Conservation (phyloP, 2,329 filamentous ascomycete species). For the Monilinia vaccinii-corymbosi region DNA sequence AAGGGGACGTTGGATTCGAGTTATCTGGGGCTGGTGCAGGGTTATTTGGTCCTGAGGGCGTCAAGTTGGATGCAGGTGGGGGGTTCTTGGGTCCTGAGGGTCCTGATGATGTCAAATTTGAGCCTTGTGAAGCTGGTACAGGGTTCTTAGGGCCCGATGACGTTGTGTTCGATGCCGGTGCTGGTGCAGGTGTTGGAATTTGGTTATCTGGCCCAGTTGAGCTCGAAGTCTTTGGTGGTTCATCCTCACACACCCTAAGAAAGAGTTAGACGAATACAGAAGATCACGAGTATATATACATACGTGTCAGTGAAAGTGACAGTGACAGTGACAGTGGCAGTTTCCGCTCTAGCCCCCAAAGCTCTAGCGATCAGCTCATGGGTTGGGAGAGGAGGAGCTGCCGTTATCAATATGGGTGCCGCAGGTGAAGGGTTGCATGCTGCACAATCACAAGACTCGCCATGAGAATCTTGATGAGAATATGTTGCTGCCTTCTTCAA, state of each 20-base stretch:
- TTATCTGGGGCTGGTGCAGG: neutral
- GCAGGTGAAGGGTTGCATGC: neutral
- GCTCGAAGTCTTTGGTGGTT: neutral
- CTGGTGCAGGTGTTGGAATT: neutral
- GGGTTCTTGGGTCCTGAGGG: neutral
- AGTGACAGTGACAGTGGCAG: neutral
- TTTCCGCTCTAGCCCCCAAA: neutral
- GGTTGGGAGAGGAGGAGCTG: slow-evolving; percentile 2
- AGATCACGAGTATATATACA: neutral
- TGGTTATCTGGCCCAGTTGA: neutral
- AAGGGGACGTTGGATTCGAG: neutral
- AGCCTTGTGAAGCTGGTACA: neutral
- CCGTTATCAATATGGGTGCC: neutral
- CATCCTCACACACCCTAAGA: neutral
- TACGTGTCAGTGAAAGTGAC: neutral
- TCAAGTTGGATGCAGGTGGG: neutral
- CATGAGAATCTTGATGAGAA: neutral
- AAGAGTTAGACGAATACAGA: neutral
- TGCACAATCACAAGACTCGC: slow-evolving; percentile 1
- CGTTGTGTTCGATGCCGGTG: neutral
- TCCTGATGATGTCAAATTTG: neutral
- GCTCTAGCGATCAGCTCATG: slow-evolving; percentile 2
- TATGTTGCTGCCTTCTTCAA: neutral
- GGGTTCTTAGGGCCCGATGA: neutral
- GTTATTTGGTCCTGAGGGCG: neutral